Evolutionary conservation across 352 stramenopile species (phyloP), one percentile per base, ranked within the genome.

Genomic region (Aphanomyces invadans): DNA sequence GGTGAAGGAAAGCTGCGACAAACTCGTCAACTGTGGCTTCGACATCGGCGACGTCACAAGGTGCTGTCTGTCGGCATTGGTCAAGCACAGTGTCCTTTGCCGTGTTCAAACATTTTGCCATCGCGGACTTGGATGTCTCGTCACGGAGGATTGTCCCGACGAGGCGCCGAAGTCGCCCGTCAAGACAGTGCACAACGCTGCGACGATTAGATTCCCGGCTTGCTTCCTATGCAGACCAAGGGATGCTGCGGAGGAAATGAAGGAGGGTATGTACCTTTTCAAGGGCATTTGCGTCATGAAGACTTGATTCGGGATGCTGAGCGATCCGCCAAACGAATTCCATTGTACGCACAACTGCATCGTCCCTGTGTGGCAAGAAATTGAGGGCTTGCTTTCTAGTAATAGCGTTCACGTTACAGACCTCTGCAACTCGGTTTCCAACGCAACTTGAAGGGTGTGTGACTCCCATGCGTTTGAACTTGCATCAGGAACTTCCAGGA

Each of bases 401-500:
- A 2, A 54, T 54, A 11, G 10, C n/a, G 15, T 10, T 25, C 46
- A 54, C 10, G 10, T 12, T 10, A 25, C n/a, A n/a, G 11, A 21
- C 46, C 46, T 54, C 11, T 1, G n/a, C 26, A 12, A 10, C 11
- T 54, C 26, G 1, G 46, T 46, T 15, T 62, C 36, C 21, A 62
- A 42, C 11, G 45, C 36, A 19, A 55, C 28, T 23, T 60, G 28
- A 60, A 66, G 28, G 3, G 39, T 42, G 10, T 38, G 59, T 10
- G 38, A n/a, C 26, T 66, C 59, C 59, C 59, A 66, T 9, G 59
- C 10, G 9, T 46, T 12, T 11, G 7, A 4, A 19, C 31, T 55
- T 17, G 59, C 29, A 56, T 60, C 3, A 11, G 59, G 59, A 23
- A 44, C 21, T 38, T 66, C 7, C 12, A 66, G 29, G 9, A 66